phyloP scores from a whole-genome alignment of 805 yeast genomes.

The Yarrowia osloensis region DNA sequence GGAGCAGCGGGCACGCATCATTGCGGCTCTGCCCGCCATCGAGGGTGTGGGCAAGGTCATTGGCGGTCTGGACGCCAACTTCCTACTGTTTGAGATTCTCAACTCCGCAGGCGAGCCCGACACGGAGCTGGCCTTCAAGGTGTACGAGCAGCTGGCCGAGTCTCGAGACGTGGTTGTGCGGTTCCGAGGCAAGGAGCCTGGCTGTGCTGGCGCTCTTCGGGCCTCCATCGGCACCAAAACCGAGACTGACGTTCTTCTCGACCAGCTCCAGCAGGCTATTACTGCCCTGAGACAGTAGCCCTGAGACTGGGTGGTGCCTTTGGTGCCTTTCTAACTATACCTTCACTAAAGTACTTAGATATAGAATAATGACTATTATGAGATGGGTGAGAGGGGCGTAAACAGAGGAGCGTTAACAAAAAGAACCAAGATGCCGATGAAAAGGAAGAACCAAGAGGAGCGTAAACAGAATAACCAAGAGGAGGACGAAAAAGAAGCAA shows the following conservation, averaged over 20 bases:
- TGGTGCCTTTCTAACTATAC: not conserved
- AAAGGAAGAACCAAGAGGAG: too few relatives aligned
- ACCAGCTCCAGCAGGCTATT: conserved; percentile 46
- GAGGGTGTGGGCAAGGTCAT: conserved; percentile 69
- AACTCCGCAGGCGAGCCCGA: conserved; percentile 64
- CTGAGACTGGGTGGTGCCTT: too few relatives aligned
- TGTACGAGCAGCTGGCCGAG: conserved; percentile 72
- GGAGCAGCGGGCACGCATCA: conserved; percentile 57
- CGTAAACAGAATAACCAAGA: too few relatives aligned
- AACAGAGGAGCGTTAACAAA: too few relatives aligned
- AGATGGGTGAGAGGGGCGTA: too few relatives aligned
- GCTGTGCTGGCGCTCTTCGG: conserved; percentile 85
- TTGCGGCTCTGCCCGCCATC: conserved; percentile 55
- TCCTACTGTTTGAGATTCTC: conserved; percentile 71
- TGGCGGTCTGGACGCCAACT: conserved; percentile 89
- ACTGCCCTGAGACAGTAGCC: conserved; percentile 13
- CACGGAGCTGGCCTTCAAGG: conserved; percentile 61
- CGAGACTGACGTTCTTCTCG: conserved; percentile 65
- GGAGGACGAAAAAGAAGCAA: too few relatives aligned
- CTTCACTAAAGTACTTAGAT: not conserved
- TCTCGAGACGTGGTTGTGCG: conserved; percentile 80
- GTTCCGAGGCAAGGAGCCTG: conserved; percentile 86
- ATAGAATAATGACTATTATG: not conserved
- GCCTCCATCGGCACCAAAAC: conserved; percentile 80
- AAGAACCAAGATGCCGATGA: too few relatives aligned